These are phyloP conservation scores for Plasmodium adleri DNA, from an alignment of 169 alveolate genomes.

Conservation along the genomic window DNA sequence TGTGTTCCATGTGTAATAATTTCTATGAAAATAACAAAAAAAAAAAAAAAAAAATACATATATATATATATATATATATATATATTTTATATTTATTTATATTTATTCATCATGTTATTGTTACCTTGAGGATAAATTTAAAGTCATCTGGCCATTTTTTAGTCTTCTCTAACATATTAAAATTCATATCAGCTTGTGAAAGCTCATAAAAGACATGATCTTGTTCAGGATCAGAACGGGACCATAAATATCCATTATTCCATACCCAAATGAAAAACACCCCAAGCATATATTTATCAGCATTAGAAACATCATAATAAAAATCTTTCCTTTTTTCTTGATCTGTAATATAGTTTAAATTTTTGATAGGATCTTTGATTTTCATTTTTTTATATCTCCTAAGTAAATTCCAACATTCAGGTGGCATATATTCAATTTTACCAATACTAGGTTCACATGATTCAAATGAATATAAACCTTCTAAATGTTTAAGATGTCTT, in stretches of 20 bases:
- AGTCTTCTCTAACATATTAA: slow-evolving; percentile 46
- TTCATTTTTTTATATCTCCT: slow-evolving; percentile 76
- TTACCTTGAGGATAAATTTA: slow-evolving; percentile 36
- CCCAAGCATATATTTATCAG: slow-evolving; percentile 78
- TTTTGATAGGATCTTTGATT: slow-evolving; percentile 39
- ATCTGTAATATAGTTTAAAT: slow-evolving; percentile 33
- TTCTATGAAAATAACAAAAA: slow-evolving; percentile 1
- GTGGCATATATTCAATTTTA: slow-evolving; percentile 89
- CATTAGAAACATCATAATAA: slow-evolving; percentile 84
- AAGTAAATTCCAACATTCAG: slow-evolving; percentile 86
- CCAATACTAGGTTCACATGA: slow-evolving; percentile 89
- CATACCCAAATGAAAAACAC: slow-evolving; percentile 85
- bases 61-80: background rate
- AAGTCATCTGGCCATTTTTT: slow-evolving; percentile 58
- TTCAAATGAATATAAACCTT: slow-evolving; percentile 77
- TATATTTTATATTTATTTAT: background rate
- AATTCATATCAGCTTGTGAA: slow-evolving; percentile 50
- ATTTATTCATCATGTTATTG: background rate
- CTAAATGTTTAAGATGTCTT: slow-evolving; percentile 77
- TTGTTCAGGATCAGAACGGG: slow-evolving; percentile 83
- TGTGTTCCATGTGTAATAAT: slow-evolving; percentile 41
- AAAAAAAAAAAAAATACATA: background rate
- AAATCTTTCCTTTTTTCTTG: slow-evolving; percentile 76
- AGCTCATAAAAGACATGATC: slow-evolving; percentile 76
- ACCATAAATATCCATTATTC: slow-evolving; percentile 88